These are phyloP conservation scores for Aciculosporium take DNA, from an alignment of 2,329 filamentous ascomycete species.

Conservation along the genomic window DNA sequence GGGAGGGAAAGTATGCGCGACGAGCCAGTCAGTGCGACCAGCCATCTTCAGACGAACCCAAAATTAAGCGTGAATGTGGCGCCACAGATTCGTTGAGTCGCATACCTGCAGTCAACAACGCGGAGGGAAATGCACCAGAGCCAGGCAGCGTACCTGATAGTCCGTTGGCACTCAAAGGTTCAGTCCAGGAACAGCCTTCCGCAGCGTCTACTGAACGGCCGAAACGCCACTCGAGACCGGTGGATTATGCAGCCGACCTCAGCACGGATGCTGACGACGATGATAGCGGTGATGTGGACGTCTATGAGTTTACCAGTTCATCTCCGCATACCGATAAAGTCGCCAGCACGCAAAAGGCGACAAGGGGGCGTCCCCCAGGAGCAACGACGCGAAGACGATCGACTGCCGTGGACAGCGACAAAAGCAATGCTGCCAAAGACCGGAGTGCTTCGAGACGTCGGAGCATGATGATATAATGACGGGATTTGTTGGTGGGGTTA, in stretches of 20 bases:
- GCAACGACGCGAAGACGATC: conserved; percentile 25
- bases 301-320: conserved; percentile 40
- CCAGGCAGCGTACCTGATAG: conserved; percentile 19
- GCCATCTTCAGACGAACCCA: conserved; percentile 12
- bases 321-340: conserved; percentile 26
- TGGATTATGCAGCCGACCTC: conserved; percentile 3
- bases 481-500: conserved; percentile 13
- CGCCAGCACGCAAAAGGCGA: conserved; percentile 13
- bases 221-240: conserved; percentile 22
- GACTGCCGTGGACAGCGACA: conserved; percentile 24
- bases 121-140: conserved; percentile 6
- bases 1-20: conserved; percentile 40
- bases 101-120: conserved; percentile 8
- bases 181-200: conserved; percentile 16
- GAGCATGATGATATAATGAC: conserved; percentile 45
- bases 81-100: conserved; percentile 18
- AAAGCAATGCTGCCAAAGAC: conserved; percentile 14
- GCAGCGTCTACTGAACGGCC: conserved; percentile 24
- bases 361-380: conserved; percentile 17
- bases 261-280: conserved; percentile 3
- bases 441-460: conserved; percentile 30
- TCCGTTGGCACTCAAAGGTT: conserved; percentile 27
- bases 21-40: conserved; percentile 24
- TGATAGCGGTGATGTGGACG: conserved; percentile 23
- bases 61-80: conserved; percentile 21